Base-by-base conservation (phyloP, 805 yeast species). In the Pichia thaimueangensis region DNA sequence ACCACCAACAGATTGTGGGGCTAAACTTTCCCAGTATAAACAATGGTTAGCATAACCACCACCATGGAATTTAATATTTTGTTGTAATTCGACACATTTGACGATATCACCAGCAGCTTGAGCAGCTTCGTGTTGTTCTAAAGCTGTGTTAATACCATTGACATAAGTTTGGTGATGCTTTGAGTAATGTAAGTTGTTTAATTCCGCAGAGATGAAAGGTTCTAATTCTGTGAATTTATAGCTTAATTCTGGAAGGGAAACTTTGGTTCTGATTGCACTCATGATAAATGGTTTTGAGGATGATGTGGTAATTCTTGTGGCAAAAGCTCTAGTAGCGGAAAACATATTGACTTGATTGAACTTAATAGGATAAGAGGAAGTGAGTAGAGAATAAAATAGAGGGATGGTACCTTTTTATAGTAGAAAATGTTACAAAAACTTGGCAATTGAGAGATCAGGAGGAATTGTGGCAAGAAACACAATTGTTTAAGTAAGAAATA, bases 121-220 rank as follows among this genome's bases (percentile, higher is more conserved):
- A 37, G 95, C 88, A 54, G 76, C 84, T 11, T 74, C 74, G 40
- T 78, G 70, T 66, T 86, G 81, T 64, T 84, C 94, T 52, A 75
- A 62, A 20, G 93, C 87, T 21, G 79, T 65, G 69, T 87, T 88
- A 70, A 77, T 85, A 37, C 93, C 89, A 60, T 74, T 83, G 53
- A 86, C 95, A 58, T 87, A 87, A 27, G 96, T 85, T 67, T 86
- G 93, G 64, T 87, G 96, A 67, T 87, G 96, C 72, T 88, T 88
- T 52, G 80, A 73, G 75, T 87, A 84, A 69, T 87, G 96, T 41
- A 80, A 51, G 64, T 84, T 93, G 65, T 86, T 88, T 68, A 87
- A 87, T 60, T 85, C 78, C 35, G 88, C 94, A 31, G 93, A 78
- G 54, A 87, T 85, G 67, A 65, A 74, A 45, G 96, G 96, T 70